Conservation (phyloP, 495 filamentous ascomycete genomes). For the Xylaria flabelliformis region DNA sequence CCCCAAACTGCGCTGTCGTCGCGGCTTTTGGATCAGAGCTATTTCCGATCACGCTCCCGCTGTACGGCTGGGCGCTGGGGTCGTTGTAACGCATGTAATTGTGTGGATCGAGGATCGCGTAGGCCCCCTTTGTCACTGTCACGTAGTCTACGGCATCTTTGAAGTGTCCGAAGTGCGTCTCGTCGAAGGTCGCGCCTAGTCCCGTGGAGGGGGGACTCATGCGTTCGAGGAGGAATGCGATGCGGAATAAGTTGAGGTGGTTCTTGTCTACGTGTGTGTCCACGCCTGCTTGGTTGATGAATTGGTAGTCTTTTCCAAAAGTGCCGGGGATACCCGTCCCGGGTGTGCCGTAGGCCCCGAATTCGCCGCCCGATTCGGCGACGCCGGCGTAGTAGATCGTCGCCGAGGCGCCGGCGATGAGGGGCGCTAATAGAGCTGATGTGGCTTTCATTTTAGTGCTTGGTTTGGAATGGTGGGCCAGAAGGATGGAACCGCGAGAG, state of each 20-base stretch:
- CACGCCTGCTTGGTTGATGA: conserved; percentile 54
- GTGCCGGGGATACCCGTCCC: conserved; percentile 57
- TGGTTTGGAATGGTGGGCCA: not conserved
- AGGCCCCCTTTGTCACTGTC: conserved; percentile 55
- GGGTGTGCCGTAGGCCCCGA: conserved; percentile 54
- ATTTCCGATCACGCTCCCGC: conserved; percentile 59
- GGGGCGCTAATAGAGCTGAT: conserved; percentile 38
- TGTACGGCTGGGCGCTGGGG: conserved; percentile 56
- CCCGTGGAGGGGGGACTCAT: conserved; percentile 58
- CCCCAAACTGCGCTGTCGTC: conserved; percentile 57
- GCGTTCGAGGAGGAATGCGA: conserved; percentile 61
- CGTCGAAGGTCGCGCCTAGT: conserved; percentile 59
- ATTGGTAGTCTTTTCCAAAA: conserved; percentile 59
- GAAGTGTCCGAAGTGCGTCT: conserved; percentile 57
- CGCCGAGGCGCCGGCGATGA: conserved; percentile 45
- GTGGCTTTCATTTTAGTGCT: conserved; percentile 40
- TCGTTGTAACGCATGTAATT: conserved; percentile 64
- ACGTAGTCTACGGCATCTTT: conserved; percentile 60
- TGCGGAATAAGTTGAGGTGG: conserved; percentile 58
- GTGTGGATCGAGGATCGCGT: conserved; percentile 61
- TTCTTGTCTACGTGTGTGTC: conserved; percentile 56
- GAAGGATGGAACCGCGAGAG: not conserved
- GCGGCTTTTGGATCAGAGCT: conserved; percentile 49
- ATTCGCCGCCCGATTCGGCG: conserved; percentile 59
- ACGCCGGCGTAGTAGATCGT: conserved; percentile 63